phyloP scores from a whole-genome alignment of 225 moss, liverwort and hornwort species.

The Sphagnum tenellum region DNA sequence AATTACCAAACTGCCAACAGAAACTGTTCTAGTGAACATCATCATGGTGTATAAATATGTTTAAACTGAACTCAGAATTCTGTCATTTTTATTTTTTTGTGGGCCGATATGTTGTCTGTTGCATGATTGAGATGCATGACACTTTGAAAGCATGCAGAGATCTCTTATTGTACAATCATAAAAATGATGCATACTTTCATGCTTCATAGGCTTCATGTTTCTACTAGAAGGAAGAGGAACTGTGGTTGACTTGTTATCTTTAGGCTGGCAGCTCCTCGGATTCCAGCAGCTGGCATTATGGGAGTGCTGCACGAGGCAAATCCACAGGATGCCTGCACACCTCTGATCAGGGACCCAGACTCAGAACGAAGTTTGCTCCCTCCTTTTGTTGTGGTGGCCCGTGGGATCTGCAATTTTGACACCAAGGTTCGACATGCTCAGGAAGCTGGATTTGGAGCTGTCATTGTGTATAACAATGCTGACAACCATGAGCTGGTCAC shows the following conservation, averaged over 20 bases:
- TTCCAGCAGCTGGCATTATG: slow-evolving; percentile 63
- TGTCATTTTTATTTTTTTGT: too few species aligned
- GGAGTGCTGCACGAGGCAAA: slow-evolving; percentile 57
- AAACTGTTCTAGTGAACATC: too few species aligned
- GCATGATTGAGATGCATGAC: too few species aligned
- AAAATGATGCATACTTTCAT: too few species aligned
- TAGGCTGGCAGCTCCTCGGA: slow-evolving; percentile 68
- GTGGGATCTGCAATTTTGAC: slow-evolving; percentile 80
- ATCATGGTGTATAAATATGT: too few species aligned
- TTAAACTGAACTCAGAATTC: too few species aligned
- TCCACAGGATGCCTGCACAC: slow-evolving; percentile 54
- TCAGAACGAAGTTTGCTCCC: slow-evolving; percentile 37
- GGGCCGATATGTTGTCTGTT: too few species aligned
- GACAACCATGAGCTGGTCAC: slow-evolving; percentile 65
- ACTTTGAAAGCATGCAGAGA: too few species aligned
- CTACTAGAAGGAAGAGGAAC: too few species aligned
- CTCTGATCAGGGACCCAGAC: slow-evolving; percentile 40
- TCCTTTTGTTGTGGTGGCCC: slow-evolving; percentile 58
- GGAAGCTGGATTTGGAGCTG: slow-evolving; percentile 70
- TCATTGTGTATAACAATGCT: slow-evolving; percentile 67
- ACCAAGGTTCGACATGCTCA: slow-evolving; percentile 77
- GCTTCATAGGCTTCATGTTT: too few species aligned
- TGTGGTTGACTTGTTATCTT: slow-evolving; percentile 17
- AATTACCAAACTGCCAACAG: too few species aligned
- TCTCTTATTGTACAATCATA: too few species aligned